A percentile compares a stretch with the other conserved stretches of the same genome.
phyloP scores from a whole-genome alignment of 768 basidiomycete genomes.

The Multifurca ochricompacta region DNA sequence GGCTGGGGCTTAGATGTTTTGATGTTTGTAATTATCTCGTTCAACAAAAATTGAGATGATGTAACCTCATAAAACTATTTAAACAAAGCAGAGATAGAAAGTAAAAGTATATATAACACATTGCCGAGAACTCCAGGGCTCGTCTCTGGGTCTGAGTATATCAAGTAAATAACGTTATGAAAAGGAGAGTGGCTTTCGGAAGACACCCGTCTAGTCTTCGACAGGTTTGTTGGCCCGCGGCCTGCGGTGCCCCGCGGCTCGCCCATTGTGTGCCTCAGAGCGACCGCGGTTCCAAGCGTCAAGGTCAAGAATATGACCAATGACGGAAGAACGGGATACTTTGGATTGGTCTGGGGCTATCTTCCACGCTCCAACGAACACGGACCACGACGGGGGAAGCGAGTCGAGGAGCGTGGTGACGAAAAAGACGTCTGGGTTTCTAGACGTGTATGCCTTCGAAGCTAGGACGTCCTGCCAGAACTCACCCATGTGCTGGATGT shows the following conservation, averaged over 20 bases:
- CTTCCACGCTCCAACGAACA: slow-evolving; percentile 10
- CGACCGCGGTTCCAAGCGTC: slow-evolving; percentile 17
- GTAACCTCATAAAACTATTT: too few species aligned
- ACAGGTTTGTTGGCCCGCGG: neutral
- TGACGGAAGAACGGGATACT: neutral
- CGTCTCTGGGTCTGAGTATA: neutral
- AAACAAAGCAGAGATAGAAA: too few species aligned
- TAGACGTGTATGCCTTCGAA: neutral
- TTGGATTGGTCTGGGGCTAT: neutral
- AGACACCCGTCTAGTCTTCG: neutral
- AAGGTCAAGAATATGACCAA: slow-evolving; percentile 12
- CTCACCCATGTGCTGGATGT: slow-evolving; percentile 16
- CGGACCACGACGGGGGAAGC: slow-evolving; percentile 13
- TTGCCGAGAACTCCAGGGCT: neutral
- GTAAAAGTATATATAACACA: neutral
- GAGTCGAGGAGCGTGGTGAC: slow-evolving; percentile 6
- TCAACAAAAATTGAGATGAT: neutral
- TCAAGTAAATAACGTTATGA: neutral
- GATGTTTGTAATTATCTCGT: neutral
- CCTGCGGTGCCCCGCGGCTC: neutral
- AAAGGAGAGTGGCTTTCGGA: neutral
- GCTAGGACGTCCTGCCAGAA: slow-evolving; percentile 16
- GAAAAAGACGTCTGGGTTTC: slow-evolving; percentile 4
- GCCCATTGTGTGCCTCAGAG: slow-evolving; percentile 2
- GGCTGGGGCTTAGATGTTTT: slow-evolving; percentile 21